A percentile compares a stretch with the other conserved stretches of the same genome.
phyloP scores from a whole-genome alignment of 805 yeast species.

The Yamadazyma olivae region DNA sequence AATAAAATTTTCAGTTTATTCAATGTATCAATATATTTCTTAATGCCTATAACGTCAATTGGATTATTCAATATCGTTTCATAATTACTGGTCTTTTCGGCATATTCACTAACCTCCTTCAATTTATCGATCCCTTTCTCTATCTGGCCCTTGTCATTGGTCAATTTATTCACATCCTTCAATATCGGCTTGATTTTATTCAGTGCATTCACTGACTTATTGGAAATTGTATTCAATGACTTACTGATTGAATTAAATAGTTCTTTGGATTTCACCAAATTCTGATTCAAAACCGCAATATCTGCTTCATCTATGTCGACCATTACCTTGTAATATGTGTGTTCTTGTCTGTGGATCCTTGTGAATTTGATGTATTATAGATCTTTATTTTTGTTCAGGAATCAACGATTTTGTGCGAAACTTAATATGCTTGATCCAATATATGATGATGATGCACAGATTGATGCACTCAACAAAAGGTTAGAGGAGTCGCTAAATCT shows the following conservation, averaged over 20 bases:
- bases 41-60: constrained; percentile 39
- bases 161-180: constrained; percentile 55
- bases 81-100: constrained; percentile 40
- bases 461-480: background rate
- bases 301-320: constrained; percentile 77
- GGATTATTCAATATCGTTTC: constrained; percentile 34
- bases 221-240: constrained; percentile 53
- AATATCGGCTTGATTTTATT: constrained; percentile 69
- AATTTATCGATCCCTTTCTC: constrained; percentile 51
- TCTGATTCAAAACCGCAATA: constrained; percentile 75
- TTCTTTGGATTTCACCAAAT: constrained; percentile 55
- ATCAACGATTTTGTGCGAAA: background rate
- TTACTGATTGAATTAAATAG: constrained; percentile 53
- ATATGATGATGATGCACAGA: background rate
- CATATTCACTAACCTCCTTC: constrained; percentile 51
- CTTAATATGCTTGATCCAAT: constrained; percentile 1
- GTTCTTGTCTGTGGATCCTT: background rate
- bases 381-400: background rate
- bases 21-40: constrained; percentile 30
- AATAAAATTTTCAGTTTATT: constrained; percentile 44
- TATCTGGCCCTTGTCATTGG: constrained; percentile 53
- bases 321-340: no score
- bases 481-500: background rate
- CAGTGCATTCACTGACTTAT: constrained; percentile 54
- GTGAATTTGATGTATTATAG: no score